Conservation (phyloP, 345 rosid genomes). For the Kernera saxatilis region DNA sequence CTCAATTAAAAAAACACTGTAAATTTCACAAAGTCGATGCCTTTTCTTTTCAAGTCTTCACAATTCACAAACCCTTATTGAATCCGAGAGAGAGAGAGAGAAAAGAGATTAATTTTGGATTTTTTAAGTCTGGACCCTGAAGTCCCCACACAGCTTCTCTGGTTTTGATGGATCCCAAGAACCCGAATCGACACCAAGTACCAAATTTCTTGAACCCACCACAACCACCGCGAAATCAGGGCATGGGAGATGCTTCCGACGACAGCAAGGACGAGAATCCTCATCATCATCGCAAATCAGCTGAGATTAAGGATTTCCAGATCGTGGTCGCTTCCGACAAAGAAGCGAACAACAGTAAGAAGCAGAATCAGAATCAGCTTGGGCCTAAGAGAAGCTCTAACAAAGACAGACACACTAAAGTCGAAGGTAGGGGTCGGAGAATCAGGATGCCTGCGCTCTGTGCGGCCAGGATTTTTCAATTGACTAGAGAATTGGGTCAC, state of each 20-base stretch:
- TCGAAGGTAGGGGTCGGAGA: slow-evolving; percentile 90
- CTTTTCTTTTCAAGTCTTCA: slow-evolving; percentile 46
- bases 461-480: slow-evolving; percentile 93
- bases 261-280: slow-evolving; percentile 22
- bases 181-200: slow-evolving; percentile 35
- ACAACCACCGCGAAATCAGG: slow-evolving; percentile 32
- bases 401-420: slow-evolving; percentile 94
- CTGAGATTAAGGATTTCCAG: slow-evolving; percentile 74
- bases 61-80: slow-evolving; percentile 24
- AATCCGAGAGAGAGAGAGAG: neutral
- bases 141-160: slow-evolving; percentile 33
- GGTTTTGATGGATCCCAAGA: slow-evolving; percentile 38
- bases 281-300: slow-evolving; percentile 34
- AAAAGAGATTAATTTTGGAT: slow-evolving; percentile 5
- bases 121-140: slow-evolving; percentile 30
- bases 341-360: slow-evolving; percentile 52
- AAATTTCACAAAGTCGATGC: slow-evolving; percentile 48
- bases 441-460: slow-evolving; percentile 98
- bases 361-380: slow-evolving; percentile 34
- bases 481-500: slow-evolving; percentile 95
- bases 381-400: slow-evolving; percentile 89
- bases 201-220: slow-evolving; percentile 62
- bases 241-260: slow-evolving; percentile 18
- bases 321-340: slow-evolving; percentile 59
- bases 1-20: slow-evolving; percentile 34